Conservation (phyloP, 192 early-diverging fungal species). For the Pilobolus umbonatus region DNA sequence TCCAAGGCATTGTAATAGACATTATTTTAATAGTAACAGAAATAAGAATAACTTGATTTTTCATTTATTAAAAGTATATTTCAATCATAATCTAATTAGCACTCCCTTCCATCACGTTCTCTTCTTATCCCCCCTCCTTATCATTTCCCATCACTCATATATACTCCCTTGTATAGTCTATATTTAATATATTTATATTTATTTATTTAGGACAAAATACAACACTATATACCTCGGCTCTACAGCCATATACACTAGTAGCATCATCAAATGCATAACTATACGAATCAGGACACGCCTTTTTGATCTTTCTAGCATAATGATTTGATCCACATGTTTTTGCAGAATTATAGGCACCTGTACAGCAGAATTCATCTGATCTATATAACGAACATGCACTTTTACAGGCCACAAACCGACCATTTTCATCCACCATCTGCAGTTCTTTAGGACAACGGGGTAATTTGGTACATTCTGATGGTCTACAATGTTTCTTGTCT, state of each 20-base stretch:
- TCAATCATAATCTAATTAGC: too few species aligned
- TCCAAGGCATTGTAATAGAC: too few species aligned
- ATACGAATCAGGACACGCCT: conserved; percentile 22
- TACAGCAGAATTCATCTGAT: conserved; percentile 25
- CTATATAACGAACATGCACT: conserved; percentile 31
- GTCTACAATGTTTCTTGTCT: conserved; percentile 2
- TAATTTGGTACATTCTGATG: background rate
- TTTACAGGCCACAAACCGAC: conserved; percentile 15
- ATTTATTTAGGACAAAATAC: conserved; percentile 23
- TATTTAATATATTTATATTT: too few species aligned
- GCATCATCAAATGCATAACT: conserved; percentile 29
- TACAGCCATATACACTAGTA: conserved; percentile 26
- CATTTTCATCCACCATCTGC: background rate
- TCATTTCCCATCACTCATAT: too few species aligned
- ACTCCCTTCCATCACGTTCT: too few species aligned
- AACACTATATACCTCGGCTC: conserved; percentile 16
- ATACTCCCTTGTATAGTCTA: too few species aligned
- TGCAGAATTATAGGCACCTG: conserved; percentile 16
- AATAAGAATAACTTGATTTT: too few species aligned
- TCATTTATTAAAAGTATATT: too few species aligned
- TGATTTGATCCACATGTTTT: conserved; percentile 21
- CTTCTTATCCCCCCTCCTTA: too few species aligned
- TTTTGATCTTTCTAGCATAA: conserved; percentile 26
- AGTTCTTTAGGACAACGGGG: conserved; percentile 20
- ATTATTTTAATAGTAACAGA: too few species aligned